Evolutionary conservation across 495 filamentous ascomycete genomes (phyloP).

Genomic region (Hyaloscypha finlandica): DNA sequence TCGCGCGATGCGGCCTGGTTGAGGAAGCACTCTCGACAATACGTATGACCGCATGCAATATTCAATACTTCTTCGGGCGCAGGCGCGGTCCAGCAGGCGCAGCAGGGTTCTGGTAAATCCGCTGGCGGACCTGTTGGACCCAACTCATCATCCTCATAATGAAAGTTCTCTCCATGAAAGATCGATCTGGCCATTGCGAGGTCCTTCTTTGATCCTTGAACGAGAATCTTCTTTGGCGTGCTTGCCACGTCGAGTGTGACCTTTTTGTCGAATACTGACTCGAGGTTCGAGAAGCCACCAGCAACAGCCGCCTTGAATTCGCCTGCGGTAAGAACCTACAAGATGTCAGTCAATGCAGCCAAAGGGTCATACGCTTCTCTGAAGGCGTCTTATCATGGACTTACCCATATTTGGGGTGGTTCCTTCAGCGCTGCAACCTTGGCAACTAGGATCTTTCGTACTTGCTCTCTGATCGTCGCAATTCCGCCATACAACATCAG

Average conservation of each 20-base stretch:
- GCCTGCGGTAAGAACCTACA: not conserved
- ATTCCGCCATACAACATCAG: conserved; percentile 3
- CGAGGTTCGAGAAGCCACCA: not conserved
- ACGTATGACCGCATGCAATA: conserved; percentile 44
- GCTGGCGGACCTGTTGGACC: not conserved
- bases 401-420: conserved; percentile 21
- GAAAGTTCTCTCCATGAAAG: not conserved
- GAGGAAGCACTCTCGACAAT: conserved; percentile 48
- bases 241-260: not conserved
- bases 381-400: not conserved
- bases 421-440: conserved; percentile 5
- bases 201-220: not conserved
- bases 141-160: not conserved
- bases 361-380: not conserved
- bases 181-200: not conserved
- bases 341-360: not conserved
- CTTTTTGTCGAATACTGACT: not conserved
- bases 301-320: not conserved
- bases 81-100: too few relatives aligned
- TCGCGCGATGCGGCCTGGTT: conserved; percentile 35
- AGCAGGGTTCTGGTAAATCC: not conserved
- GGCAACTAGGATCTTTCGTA: not conserved
- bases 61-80: conserved; percentile 14
- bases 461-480: not conserved
- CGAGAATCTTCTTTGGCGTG: not conserved